Evolutionary conservation across 2,329 filamentous ascomycete genomes (phyloP).

Genomic region (Aspergillus tubingensis): DNA sequence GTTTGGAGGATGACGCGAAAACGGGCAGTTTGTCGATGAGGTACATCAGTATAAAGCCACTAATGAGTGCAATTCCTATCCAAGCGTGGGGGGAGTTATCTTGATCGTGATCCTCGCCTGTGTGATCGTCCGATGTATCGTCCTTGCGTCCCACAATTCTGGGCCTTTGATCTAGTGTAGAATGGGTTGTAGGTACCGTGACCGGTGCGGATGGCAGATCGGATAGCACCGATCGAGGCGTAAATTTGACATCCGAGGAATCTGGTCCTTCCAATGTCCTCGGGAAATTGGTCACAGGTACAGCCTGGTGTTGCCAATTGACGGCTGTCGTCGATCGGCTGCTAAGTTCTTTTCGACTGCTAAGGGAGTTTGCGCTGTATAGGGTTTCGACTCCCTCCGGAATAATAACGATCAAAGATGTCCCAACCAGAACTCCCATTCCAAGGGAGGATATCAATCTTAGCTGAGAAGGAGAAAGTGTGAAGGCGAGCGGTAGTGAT

Average conservation of each 20-base stretch:
- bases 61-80: conserved; percentile 81
- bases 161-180: conserved; percentile 26
- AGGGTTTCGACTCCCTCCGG: conserved; percentile 94
- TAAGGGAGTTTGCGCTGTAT: conserved; percentile 57
- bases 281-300: conserved; percentile 16
- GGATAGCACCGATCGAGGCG: conserved; percentile 1
- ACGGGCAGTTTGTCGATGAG: conserved; percentile 84
- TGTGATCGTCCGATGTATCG: conserved; percentile 38
- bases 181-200: conserved; percentile 22
- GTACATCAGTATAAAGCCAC: conserved; percentile 96
- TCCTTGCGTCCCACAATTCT: conserved; percentile 29
- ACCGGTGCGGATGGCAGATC: not conserved
- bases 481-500: conserved; percentile 84
- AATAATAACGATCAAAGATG: conserved; percentile 94
- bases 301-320: conserved; percentile 31
- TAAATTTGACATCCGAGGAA: not conserved
- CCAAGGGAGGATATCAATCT: conserved; percentile 89
- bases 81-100: conserved; percentile 67
- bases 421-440: conserved; percentile 91
- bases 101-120: conserved; percentile 41
- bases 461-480: conserved; percentile 81
- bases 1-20: conserved; percentile 67
- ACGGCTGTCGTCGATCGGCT: conserved; percentile 29
- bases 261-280: conserved; percentile 1
- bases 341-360: conserved; percentile 34